Evolutionary conservation across 805 yeast species (phyloP), one percentile per base, ranked within the genome.

Genomic region (Candida sanyiensis): DNA sequence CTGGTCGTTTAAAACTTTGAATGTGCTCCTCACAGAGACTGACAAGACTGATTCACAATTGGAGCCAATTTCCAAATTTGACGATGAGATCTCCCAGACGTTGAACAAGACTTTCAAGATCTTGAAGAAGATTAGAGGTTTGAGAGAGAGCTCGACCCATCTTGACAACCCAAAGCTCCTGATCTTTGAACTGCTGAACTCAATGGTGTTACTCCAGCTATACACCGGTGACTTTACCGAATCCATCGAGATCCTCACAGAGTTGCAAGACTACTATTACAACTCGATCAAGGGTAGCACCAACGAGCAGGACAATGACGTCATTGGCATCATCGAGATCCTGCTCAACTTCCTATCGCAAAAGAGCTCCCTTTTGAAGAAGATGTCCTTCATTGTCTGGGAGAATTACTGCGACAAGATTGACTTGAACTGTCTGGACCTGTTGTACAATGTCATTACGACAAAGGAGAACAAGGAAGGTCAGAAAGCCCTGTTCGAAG

Each of bases 401-500:
- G 76, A 72, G 29, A 70, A 73, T 27, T 69, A 80, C 42, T 57
- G 76, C n/a, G 61, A 58, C 15, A 63, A 68, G 24, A 58, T 80
- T 22, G 66, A 65, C 3, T 50, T 46, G 9, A 56, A 59, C 8
- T 76, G 80, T 33, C 48, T 83, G 23, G 60, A 63, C 9, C 58
- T 75, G 18, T 51, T 83, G 34, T 66, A 67, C 37, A 82, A 80
- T 41, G 72, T 81, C 13, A 57, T 82, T 36, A 48, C 63, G 13
- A 70, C 94, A 0, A 78, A 75, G 53, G 97, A 89, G 58, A 85
- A 83, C 57, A 75, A 79, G 45, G 79, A 80, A 48, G 97, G 97
- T 2, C 93, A 85, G 58, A 70, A 72, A 19, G 72, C 73, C 33
- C 61, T 90, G 51, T 89, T 89, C 54, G 85, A 83, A 42, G 77